Percentiles rank a stretch among this genome's conserved stretches.
Conservation (phyloP, 1,284 basidiomycete species). For the Trametes hirsuta region DNA sequence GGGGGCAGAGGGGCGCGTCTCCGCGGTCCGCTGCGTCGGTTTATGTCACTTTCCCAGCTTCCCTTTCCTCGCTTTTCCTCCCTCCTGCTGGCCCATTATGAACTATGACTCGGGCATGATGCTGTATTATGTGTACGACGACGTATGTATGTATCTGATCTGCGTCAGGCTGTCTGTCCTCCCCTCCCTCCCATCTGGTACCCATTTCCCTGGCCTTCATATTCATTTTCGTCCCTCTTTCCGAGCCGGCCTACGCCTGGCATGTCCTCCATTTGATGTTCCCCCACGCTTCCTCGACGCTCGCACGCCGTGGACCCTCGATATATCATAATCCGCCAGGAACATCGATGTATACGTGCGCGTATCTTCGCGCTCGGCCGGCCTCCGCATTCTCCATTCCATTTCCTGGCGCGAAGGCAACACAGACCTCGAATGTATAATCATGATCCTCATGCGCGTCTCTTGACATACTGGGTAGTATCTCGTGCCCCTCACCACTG, state of each 20-base stretch:
- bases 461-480: neutral
- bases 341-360: too few species aligned
- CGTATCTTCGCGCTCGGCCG: too few species aligned
- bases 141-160: constrained; percentile 18
- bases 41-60: neutral
- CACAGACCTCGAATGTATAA: neutral
- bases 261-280: neutral
- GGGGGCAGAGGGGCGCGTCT: neutral
- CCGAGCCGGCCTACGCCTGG: neutral
- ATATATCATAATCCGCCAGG: too few species aligned
- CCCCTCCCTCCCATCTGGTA: neutral
- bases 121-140: constrained; percentile 21
- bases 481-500: neutral
- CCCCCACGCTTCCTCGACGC: too few species aligned
- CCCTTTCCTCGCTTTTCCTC: neutral
- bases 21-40: neutral
- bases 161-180: neutral
- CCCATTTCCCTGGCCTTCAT: neutral
- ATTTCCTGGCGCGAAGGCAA: too few species aligned
- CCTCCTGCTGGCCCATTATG: neutral
- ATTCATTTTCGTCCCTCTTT: neutral
- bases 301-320: too few species aligned
- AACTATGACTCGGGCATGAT: neutral
- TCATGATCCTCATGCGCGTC: neutral
- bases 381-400: too few species aligned